Base-by-base conservation (phyloP, 2,329 filamentous ascomycete species). In the Pseudogymnoascus sp. region DNA sequence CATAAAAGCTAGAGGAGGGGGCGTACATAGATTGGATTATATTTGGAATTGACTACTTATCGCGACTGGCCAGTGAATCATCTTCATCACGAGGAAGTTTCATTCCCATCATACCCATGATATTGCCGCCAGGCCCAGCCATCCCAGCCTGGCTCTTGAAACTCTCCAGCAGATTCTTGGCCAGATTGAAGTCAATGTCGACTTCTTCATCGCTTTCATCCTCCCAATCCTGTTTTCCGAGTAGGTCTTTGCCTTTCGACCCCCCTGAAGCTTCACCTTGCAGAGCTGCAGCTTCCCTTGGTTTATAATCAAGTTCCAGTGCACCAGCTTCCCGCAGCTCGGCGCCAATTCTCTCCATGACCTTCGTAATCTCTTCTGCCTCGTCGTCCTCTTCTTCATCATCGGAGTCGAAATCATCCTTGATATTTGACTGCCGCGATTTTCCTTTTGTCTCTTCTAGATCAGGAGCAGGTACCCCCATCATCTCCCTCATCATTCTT, bases 401-500 rank as follows among this genome's bases (percentile, higher is more conserved):
- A 45, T 69, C 68, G n/a, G 62, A 67, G 40, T 71, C 69, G 14
- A 71, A 26, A 51, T 71, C 70, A 37, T 72, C 68, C 7, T 70
- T 59, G 61, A 59, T 65, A 23, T 39, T 63, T 47, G 34, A 61
- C 45, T 36, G 34, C 57, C 57, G 34, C 5, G 36, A 61, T 40
- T 39, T 42, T 12, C 10, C 40, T 2, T 57, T 12, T 21, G 8
- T 61, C 59, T 6, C 37, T 21, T 21, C 57, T 18, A 40, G 39
- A 61, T 61, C 51, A n/a, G 60, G 71, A 0, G 75, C 69, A 26
- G 81, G 79, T 51, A 86, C 79, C 0, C 90, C 90, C 87, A 95
- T 93, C 87, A 96, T 93, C 72, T 96, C 90, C 65, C 86, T 85
- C 91, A 99, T 96, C 82, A 96, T 91, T 62, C 80, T 84, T 7